A percentile compares a stretch with the other conserved stretches of the same genome.
Evolutionary conservation across 352 stramenopile genomes (phyloP).

Genomic region (Nothophytophthora sp.): DNA sequence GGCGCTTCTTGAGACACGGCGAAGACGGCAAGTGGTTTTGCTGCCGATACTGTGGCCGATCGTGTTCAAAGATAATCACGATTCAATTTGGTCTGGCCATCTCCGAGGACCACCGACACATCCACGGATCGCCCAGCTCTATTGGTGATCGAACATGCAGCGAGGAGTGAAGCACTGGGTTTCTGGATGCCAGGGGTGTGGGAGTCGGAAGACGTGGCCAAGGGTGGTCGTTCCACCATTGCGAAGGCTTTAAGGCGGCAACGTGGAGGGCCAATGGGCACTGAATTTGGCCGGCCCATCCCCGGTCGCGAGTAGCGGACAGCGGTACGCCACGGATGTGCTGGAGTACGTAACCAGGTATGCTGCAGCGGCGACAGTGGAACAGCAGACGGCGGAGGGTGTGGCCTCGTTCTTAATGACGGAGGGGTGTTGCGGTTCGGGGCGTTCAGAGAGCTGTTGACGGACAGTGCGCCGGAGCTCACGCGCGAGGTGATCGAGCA

Average conservation of each 20-base stretch:
- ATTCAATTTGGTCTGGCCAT: conserved; percentile 10
- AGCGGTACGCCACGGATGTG: conserved; percentile 7
- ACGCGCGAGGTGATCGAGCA: not conserved
- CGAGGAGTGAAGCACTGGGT: not conserved
- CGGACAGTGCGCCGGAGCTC: conserved; percentile 7
- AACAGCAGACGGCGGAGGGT: not conserved
- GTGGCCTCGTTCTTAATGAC: conserved; percentile 8
- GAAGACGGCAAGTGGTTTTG: not conserved
- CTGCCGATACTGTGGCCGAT: conserved; percentile 9
- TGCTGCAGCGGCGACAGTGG: conserved; percentile 10
- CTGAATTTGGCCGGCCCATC: conserved; percentile 5
- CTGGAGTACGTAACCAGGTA: conserved; percentile 15
- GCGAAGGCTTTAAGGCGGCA: conserved; percentile 3
- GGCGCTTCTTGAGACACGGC: not conserved
- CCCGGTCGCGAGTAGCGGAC: not conserved
- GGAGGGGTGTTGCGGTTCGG: conserved; percentile 4
- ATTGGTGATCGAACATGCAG: conserved; percentile 11
- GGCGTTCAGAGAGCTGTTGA: conserved; percentile 9
- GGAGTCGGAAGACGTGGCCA: conserved; percentile 11
- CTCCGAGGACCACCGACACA: conserved; percentile 7
- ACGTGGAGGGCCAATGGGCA: conserved; percentile 2
- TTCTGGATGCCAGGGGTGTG: conserved; percentile 9
- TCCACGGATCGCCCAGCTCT: not conserved
- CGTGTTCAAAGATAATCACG: conserved; percentile 7
- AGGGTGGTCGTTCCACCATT: conserved; percentile 4